Evolutionary conservation across 2,329 filamentous ascomycete genomes (phyloP), one percentile per base, ranked within the genome.

Genomic region (Fusarium sp.): DNA sequence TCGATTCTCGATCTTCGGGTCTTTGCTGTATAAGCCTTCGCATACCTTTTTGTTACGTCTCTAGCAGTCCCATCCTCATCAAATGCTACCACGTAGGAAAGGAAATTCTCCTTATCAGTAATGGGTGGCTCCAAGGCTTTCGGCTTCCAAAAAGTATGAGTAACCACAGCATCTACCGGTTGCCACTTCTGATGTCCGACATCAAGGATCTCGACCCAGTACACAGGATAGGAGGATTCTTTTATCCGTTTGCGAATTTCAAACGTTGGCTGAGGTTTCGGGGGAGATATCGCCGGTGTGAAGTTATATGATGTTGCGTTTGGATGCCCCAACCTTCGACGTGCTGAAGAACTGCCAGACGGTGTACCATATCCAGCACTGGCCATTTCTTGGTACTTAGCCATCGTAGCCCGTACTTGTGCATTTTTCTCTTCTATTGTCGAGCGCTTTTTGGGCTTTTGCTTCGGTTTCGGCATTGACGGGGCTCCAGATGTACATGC

Each of bases 191-290:
- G 93, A 72, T 94, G 90, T 1, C 93, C 92, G 59, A 90, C 86
- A 71, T 98, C 95, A 72, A 97, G 93, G 7, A 94, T 91, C 82
- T 99, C 96, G 2, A 98, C 92, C 96, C 96, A 99, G 79, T 94
- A 98, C 7, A 98, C 87, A 0, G 96, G 96, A 76, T 92, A 93
- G 0, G 89, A 81, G 1, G 94, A 95, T 77, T 95, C 93, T 29
- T 86, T 87, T 16, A 92, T 87, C 19, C 78, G 82, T 60, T 82
- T 83, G 16, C 78, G 82, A 57, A 73, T 76, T 29, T 78, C 82
- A 77, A 79, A 80, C 31, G 71, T 73, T 42, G 76, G 75, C n/a
- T 78, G 77, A 3, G 79, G 71, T 2, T 74, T 73, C 3, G 80
- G 84, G 16, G 81, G 80, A 19, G 84, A 82, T 38, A 80, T 79